These are phyloP conservation scores for Fraxinus nigra DNA, from an alignment of 305 asterid species.

Conservation along the genomic window DNA sequence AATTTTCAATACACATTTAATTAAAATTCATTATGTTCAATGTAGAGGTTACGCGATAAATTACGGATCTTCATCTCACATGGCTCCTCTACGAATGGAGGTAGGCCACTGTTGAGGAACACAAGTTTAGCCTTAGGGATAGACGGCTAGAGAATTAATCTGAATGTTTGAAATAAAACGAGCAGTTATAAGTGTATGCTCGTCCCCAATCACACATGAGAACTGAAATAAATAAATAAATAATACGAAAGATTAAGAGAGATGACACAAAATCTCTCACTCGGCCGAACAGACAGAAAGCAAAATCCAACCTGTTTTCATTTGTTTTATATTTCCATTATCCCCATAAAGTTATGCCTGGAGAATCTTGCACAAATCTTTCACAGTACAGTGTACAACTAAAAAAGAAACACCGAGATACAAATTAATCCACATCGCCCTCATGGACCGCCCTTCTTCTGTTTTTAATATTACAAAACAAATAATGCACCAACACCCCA, in stretches of 20 bases:
- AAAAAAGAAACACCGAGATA: not conserved
- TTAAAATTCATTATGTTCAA: not conserved
- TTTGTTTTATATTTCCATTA: slow-evolving; percentile 30
- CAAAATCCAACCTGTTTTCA: slow-evolving; percentile 36
- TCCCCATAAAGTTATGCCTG: slow-evolving; percentile 44
- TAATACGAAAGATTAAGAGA: not conserved
- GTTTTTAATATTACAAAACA: slow-evolving; percentile 1
- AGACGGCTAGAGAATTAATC: not conserved
- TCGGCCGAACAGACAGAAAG: slow-evolving; percentile 40
- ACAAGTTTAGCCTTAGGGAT: not conserved
- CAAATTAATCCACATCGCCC: slow-evolving; percentile 5
- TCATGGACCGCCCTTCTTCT: slow-evolving; percentile 19
- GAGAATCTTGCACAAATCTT: slow-evolving; percentile 62
- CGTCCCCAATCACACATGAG: not conserved
- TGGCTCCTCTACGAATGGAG: not conserved
- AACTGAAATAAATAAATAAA: not conserved
- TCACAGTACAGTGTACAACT: slow-evolving; percentile 27
- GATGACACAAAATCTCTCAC: slow-evolving; percentile 5
- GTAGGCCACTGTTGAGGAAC: not conserved
- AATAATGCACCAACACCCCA: not conserved
- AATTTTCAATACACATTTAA: not conserved
- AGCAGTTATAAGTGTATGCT: not conserved
- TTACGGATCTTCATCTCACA: not conserved
- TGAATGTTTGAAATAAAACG: not conserved
- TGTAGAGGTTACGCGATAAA: not conserved